Conservation (phyloP, 1,284 basidiomycete genomes). For the Golubevia pallescens region DNA sequence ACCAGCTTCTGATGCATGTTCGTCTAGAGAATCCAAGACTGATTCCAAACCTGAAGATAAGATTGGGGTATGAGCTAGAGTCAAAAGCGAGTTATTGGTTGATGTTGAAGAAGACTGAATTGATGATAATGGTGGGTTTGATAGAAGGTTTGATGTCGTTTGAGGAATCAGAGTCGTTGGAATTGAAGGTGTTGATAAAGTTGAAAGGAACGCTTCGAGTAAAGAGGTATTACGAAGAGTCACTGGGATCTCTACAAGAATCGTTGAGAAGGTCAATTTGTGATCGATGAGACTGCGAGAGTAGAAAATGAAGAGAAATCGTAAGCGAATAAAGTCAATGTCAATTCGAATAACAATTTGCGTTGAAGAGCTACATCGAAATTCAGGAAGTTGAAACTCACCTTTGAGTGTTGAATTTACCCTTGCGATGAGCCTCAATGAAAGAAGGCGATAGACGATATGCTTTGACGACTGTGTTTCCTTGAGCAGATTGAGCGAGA, state of each 20-base stretch:
- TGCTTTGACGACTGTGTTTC: conserved; percentile 88
- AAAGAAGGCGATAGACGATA: conserved; percentile 85
- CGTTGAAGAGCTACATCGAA: too few relatives aligned
- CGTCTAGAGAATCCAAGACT: conserved; percentile 58
- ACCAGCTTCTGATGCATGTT: conserved; percentile 65
- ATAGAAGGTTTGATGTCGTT: conserved; percentile 30
- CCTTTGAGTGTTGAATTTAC: conserved; percentile 86
- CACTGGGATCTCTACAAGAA: conserved; percentile 88
- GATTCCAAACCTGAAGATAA: conserved; percentile 58
- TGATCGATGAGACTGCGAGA: conserved; percentile 77
- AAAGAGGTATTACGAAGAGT: conserved; percentile 86
- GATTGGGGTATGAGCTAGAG: conserved; percentile 59
- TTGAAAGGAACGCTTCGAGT: conserved; percentile 81
- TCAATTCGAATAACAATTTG: too few relatives aligned
- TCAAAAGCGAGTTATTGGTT: conserved; percentile 38
- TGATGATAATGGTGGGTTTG: too few relatives aligned
- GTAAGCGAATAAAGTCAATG: too few relatives aligned
- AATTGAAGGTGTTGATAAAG: conserved; percentile 69
- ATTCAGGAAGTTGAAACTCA: conserved; percentile 64
- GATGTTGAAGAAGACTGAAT: too few relatives aligned
- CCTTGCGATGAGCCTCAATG: conserved; percentile 81
- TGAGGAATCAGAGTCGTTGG: conserved; percentile 67
- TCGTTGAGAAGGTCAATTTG: conserved; percentile 84
- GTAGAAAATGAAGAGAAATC: neutral
- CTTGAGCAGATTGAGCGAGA: conserved; percentile 69